phyloP scores from a whole-genome alignment of 805 yeast species.

The Candida taoyuanica region DNA sequence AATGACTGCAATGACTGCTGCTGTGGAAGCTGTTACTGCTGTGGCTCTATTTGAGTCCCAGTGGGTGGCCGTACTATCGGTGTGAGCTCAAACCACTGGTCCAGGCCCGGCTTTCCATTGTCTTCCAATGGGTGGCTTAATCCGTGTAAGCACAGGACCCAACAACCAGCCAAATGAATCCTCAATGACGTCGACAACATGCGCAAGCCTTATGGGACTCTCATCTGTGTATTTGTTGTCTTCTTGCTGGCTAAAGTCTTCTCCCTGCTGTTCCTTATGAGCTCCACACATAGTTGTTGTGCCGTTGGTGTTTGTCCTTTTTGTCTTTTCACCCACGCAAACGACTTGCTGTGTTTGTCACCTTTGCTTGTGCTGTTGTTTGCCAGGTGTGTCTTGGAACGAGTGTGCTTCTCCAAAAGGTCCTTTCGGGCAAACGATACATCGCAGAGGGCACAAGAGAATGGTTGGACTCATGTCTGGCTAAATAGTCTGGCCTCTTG shows the following conservation, averaged over 20 bases:
- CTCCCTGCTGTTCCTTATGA: too few relatives aligned
- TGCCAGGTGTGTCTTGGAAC: constrained; percentile 22
- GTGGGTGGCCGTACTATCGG: too few relatives aligned
- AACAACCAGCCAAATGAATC: constrained; percentile 26
- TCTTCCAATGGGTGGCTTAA: neutral
- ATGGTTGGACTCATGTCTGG: constrained; percentile 32
- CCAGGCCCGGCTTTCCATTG: neutral
- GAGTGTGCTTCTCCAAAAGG: constrained; percentile 29
- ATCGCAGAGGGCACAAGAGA: constrained; percentile 25
- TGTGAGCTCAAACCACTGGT: constrained; percentile 1
- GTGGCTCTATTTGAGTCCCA: too few relatives aligned
- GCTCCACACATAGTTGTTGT: too few relatives aligned
- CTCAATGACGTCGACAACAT: constrained; percentile 18
- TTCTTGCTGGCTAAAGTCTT: constrained; percentile 2
- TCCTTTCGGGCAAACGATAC: constrained; percentile 30
- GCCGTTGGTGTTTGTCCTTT: neutral
- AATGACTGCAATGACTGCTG: neutral
- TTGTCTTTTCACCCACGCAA: neutral
- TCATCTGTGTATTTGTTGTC: neutral
- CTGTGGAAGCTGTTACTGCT: too few relatives aligned
- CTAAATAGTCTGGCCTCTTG: constrained; percentile 33
- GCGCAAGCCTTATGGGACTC: constrained; percentile 8
- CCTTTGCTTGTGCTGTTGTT: neutral
- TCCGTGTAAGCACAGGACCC: constrained; percentile 11
- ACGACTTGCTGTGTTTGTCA: neutral